These are phyloP conservation scores for Pouteria glomerata DNA, from an alignment of 148 eudicot species.

Conservation along the genomic window DNA sequence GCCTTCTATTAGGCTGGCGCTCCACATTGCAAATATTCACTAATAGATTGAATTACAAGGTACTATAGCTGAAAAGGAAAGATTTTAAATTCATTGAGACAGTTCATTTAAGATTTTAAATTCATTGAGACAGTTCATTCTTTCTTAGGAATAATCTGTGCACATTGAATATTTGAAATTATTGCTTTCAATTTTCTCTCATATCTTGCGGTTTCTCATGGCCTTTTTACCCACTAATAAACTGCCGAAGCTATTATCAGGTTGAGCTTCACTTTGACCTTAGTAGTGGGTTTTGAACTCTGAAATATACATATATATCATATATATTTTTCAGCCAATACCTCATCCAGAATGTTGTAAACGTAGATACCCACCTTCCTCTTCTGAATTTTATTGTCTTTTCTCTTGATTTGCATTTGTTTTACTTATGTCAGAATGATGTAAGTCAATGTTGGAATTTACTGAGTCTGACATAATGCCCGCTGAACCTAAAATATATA, in stretches of 20 bases:
- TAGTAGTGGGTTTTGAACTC: no score
- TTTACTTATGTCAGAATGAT: neutral
- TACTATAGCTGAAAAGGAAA: constrained; percentile 10
- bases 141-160: neutral
- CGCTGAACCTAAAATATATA: no score
- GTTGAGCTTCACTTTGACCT: no score
- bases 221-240: no score
- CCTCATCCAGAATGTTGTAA: neutral
- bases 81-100: neutral
- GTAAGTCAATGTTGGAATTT: neutral
- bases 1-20: constrained; percentile 46
- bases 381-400: neutral
- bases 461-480: neutral
- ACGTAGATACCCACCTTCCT: no score
- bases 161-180: no score
- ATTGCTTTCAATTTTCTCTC: no score
- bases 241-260: no score
- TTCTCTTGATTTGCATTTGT: neutral
- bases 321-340: neutral
- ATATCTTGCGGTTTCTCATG: no score
- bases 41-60: constrained; percentile 45
- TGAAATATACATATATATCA: no score
- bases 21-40: constrained; percentile 46
- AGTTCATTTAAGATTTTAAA: neutral
- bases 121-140: neutral